Conservation (phyloP, 306 rosid genomes). For the Lagenaria siceraria region DNA sequence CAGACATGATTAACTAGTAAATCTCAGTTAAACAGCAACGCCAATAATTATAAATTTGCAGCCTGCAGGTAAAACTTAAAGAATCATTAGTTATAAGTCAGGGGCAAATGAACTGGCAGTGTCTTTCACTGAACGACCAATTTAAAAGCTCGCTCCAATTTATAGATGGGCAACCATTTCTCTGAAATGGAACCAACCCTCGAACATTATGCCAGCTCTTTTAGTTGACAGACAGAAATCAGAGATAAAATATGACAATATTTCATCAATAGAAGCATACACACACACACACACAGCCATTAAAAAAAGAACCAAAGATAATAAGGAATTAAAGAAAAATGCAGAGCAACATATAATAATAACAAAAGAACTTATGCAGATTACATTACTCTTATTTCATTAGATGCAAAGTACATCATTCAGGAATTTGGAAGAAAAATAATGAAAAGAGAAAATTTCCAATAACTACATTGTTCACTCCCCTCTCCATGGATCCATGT, state of each 20-base stretch:
- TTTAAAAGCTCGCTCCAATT: neutral
- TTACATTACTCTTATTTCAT: neutral
- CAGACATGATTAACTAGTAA: slow-evolving; percentile 8
- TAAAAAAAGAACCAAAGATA: neutral
- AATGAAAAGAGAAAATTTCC: neutral
- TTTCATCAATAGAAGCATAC: neutral
- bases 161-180: neutral
- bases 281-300: neutral
- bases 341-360: neutral
- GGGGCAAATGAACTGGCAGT: neutral
- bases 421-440: no score
- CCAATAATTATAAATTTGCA: neutral
- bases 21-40: neutral
- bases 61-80: neutral
- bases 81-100: neutral
- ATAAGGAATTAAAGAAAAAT: neutral
- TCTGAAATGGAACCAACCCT: neutral
- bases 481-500: neutral
- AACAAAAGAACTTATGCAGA: neutral
- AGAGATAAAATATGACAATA: neutral
- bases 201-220: neutral
- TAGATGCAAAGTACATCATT: no score
- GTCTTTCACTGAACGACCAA: neutral
- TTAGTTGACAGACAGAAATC: neutral
- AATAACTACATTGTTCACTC: neutral